These are phyloP conservation scores for Primulina eburnea DNA, from an alignment of 257 asterid genomes.

Conservation along the genomic window DNA sequence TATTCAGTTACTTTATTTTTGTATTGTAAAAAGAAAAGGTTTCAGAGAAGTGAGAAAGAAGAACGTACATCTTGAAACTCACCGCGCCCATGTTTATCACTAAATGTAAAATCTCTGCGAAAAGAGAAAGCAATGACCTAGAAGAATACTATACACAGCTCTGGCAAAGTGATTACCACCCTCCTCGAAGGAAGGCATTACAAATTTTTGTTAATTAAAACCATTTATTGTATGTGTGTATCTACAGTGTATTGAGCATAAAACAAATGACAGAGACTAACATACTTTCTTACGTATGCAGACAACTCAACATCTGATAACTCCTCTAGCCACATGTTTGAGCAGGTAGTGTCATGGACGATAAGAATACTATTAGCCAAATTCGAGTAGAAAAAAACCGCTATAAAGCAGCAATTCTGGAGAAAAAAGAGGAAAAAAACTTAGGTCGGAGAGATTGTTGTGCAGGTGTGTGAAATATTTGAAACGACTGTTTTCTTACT, in stretches of 20 bases:
- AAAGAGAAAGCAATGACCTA: conserved; percentile 16
- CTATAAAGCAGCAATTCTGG: conserved; percentile 77
- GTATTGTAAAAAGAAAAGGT: conserved; percentile 11
- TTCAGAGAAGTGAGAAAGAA: conserved; percentile 20
- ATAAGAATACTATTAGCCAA: conserved; percentile 66
- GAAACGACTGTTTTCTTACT: no score
- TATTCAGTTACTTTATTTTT: conserved; percentile 6
- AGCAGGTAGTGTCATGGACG: conserved; percentile 80
- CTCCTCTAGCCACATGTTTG: conserved; percentile 83
- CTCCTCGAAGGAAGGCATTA: no score
- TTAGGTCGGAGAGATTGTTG: no score
- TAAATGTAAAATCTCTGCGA: conserved; percentile 61
- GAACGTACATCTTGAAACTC: conserved; percentile 81
- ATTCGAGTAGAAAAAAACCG: conserved; percentile 73
- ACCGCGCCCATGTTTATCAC: conserved; percentile 57
- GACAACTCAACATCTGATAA: conserved; percentile 80
- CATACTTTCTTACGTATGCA: conserved; percentile 65
- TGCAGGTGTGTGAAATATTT: not conserved
- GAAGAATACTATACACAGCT: not conserved
- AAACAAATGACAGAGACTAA: conserved; percentile 13
- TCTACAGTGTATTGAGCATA: no score
- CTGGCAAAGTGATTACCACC: no score
- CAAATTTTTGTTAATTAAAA: no score
- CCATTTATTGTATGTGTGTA: no score
- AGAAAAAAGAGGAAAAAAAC: conserved; percentile 16